Evolutionary conservation across 2,329 filamentous ascomycete genomes (phyloP).

Genomic region (Orbilia brochopaga): DNA sequence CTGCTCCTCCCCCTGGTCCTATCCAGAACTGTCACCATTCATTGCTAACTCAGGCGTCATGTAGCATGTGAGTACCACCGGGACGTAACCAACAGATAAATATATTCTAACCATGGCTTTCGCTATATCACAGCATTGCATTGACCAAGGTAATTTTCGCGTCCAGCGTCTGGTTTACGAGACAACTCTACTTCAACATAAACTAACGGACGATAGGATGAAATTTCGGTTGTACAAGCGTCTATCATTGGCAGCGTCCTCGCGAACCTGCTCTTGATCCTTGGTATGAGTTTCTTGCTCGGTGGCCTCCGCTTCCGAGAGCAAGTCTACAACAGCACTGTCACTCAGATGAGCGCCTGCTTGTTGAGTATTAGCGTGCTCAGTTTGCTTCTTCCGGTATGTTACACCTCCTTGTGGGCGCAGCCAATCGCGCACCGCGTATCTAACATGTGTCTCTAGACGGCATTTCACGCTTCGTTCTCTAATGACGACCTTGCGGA

Average conservation of each 20-base stretch:
- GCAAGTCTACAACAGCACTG: slow-evolving; percentile 92
- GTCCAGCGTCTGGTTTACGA: too few relatives aligned
- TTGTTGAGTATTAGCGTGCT: slow-evolving; percentile 87
- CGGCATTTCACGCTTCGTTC: slow-evolving; percentile 91
- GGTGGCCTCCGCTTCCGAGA: slow-evolving; percentile 86
- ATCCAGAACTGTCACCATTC: slow-evolving; percentile 1
- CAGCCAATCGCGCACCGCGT: not conserved
- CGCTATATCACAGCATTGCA: slow-evolving; percentile 67
- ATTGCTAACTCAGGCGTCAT: slow-evolving; percentile 41
- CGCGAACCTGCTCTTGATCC: slow-evolving; percentile 82
- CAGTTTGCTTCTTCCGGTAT: slow-evolving; percentile 80
- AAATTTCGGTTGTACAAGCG: slow-evolving; percentile 90
- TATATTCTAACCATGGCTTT: slow-evolving; percentile 49
- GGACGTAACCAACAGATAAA: slow-evolving; percentile 52
- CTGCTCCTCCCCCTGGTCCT: not conserved
- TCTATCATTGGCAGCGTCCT: slow-evolving; percentile 88
- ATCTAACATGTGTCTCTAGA: slow-evolving; percentile 60
- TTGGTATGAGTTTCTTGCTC: slow-evolving; percentile 89
- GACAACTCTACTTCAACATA: not conserved
- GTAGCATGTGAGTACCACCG: slow-evolving; percentile 38
- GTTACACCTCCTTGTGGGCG: slow-evolving; percentile 54
- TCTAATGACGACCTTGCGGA: slow-evolving; percentile 69
- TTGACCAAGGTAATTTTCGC: slow-evolving; percentile 70
- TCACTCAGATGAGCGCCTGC: slow-evolving; percentile 95
- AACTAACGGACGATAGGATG: slow-evolving; percentile 63